Percentiles rank a stretch among this genome's conserved stretches.
Evolutionary conservation across 2,329 filamentous ascomycete genomes (phyloP).

Genomic region (Claviceps pazoutovae): DNA sequence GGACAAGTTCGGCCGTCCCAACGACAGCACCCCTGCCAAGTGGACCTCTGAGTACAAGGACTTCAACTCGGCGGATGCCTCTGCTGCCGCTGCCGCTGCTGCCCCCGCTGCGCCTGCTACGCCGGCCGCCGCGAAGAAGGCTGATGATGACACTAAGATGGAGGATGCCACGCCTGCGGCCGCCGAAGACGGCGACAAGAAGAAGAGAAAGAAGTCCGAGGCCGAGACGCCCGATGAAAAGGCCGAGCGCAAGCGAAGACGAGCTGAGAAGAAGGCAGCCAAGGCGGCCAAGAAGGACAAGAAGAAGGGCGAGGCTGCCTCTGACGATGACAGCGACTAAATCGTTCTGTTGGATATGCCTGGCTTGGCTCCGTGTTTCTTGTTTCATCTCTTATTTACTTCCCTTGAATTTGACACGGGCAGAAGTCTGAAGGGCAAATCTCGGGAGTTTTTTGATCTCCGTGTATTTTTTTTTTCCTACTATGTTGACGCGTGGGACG

Average conservation of each 20-base stretch:
- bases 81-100: constrained; percentile 28
- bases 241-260: constrained; percentile 44
- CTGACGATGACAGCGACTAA: constrained; percentile 26
- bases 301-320: constrained; percentile 39
- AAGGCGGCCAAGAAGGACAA: constrained; percentile 44
- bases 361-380: no score
- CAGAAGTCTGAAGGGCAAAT: background rate
- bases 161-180: constrained; percentile 21
- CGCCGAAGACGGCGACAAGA: constrained; percentile 41
- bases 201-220: constrained; percentile 69
- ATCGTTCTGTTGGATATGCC: background rate
- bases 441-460: constrained; percentile 3
- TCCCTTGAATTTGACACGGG: background rate
- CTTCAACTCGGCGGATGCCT: constrained; percentile 47
- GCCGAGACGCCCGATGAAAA: constrained; percentile 60
- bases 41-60: constrained; percentile 93
- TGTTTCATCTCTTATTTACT: no score
- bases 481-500: constrained; percentile 8
- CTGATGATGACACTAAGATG: constrained; percentile 24
- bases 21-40: constrained; percentile 84
- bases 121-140: constrained; percentile 13
- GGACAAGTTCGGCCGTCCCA: constrained; percentile 89
- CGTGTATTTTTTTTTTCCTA: background rate
- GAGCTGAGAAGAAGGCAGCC: constrained; percentile 46
- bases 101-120: constrained; percentile 21